Base-by-base conservation (phyloP, 2,329 filamentous ascomycete species). In the Neofusicoccum sp. region DNA sequence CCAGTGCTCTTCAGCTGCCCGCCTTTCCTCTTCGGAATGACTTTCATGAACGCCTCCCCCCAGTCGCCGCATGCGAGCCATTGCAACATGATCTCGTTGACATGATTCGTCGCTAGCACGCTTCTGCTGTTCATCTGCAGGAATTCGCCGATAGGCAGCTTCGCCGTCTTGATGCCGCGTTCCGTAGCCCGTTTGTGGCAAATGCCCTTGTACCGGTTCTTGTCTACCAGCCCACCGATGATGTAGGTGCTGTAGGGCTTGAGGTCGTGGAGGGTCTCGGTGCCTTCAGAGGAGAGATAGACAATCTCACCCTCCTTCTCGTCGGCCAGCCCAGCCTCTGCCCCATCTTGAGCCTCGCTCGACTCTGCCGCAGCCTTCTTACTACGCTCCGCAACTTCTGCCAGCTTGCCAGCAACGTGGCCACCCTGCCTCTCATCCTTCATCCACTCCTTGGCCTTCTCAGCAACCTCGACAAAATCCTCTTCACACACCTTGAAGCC, bases 21-120 rank as follows among this genome's bases (percentile, higher is more conserved):
- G 0, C 92, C 92, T 76, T 99, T 99, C 66, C 95, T 83, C 77
- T 92, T 93, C 0, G 95, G 95, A 68, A 99, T 93, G 3, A 96
- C 92, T 56, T 86, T 84, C 77, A 93, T 79, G 74, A 99, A 99
- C 0, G 95, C 93, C 72, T 90, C 83, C 1, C 89, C 93, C 95
- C 95, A 99, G 74, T 98, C 90, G 2, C 91, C 91, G 54, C 86
- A 87, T 76, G 97, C 92, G 61, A 99, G 77, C 93, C 93, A 99
- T 67, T 87, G 88, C 49, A 97, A 79, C 92, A 99, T 97, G 66
- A 99, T 98, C 78, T 98, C 94, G 50, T 95, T 86, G 1, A 99
- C 95, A 72, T 99, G 95, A 73, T 98, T 99, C 6, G 94, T 97
- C 3, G 94, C 89, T 63, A 99, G 80, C 4, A 99, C 91, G 69